Percentiles rank a stretch among this genome's conserved stretches.
phyloP scores from a whole-genome alignment of 352 stramenopile species.

The Aphanomyces cochlioides region DNA sequence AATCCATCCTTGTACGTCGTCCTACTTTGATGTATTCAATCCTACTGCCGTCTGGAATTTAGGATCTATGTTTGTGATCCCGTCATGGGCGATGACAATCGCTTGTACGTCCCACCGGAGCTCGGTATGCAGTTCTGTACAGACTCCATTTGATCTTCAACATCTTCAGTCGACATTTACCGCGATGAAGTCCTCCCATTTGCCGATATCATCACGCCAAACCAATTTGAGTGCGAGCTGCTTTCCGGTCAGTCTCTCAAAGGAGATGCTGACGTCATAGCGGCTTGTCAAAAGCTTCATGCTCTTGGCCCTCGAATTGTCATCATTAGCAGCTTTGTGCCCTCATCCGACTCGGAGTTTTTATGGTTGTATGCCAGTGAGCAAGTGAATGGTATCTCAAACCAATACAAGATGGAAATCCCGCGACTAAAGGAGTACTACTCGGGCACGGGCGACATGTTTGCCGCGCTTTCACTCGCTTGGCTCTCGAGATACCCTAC shows the following conservation, averaged over 20 bases:
- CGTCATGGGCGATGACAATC: slow-evolving; percentile 74
- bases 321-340: slow-evolving; percentile 74
- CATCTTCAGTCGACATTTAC: slow-evolving; percentile 66
- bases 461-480: slow-evolving; percentile 72
- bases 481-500: slow-evolving; percentile 63
- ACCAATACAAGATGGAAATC: slow-evolving; percentile 77
- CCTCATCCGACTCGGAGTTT: slow-evolving; percentile 1
- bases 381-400: slow-evolving; percentile 17
- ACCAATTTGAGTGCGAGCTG: slow-evolving; percentile 83
- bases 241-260: slow-evolving; percentile 66
- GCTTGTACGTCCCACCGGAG: slow-evolving; percentile 76
- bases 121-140: slow-evolving; percentile 42
- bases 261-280: slow-evolving; percentile 58
- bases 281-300: slow-evolving; percentile 74
- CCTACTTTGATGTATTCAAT: background rate
- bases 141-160: no score
- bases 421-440: slow-evolving; percentile 80
- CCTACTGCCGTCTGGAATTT: background rate
- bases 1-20: slow-evolving; percentile 22
- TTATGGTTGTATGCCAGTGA: slow-evolving; percentile 28
- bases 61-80: slow-evolving; percentile 78
- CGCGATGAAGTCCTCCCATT: slow-evolving; percentile 71
- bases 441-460: slow-evolving; percentile 78
- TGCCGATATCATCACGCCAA: slow-evolving; percentile 78
- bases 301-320: slow-evolving; percentile 63